Evolutionary conservation across 2,329 filamentous ascomycete species (phyloP).

Genomic region (Diplodia intermedia): DNA sequence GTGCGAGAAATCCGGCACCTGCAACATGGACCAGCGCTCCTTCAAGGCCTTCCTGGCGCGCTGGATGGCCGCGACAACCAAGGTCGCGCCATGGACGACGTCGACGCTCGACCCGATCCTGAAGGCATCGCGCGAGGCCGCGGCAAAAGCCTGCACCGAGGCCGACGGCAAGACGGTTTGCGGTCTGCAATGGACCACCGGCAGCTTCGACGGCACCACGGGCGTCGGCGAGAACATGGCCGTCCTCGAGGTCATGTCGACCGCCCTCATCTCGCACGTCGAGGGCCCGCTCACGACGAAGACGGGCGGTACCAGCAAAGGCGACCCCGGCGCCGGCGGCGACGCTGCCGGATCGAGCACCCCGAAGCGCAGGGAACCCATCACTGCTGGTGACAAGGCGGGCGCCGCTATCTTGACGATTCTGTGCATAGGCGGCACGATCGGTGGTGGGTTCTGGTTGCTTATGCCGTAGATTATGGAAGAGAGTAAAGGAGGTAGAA

Average conservation of each 20-base stretch:
- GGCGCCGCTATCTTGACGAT: conserved; percentile 73
- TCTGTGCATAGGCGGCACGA: conserved; percentile 60
- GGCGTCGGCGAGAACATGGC: conserved; percentile 68
- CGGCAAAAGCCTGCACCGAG: conserved; percentile 62
- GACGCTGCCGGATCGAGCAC: conserved; percentile 39
- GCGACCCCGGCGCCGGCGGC: conserved; percentile 53
- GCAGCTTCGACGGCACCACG: conserved; percentile 53
- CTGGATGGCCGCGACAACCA: conserved; percentile 52
- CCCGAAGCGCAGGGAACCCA: conserved; percentile 42
- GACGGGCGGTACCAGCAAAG: conserved; percentile 60
- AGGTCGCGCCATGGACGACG: conserved; percentile 49
- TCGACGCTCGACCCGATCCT: conserved; percentile 59
- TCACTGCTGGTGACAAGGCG: conserved; percentile 68
- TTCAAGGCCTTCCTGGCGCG: conserved; percentile 55
- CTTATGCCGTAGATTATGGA: conserved; percentile 37
- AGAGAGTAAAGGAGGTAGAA: neutral
- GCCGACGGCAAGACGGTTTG: conserved; percentile 57
- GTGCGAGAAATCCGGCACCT: conserved; percentile 55
- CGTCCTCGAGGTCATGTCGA: conserved; percentile 62
- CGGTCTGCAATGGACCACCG: conserved; percentile 54
- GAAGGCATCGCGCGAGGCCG: conserved; percentile 61
- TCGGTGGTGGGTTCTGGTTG: conserved; percentile 64
- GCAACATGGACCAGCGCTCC: conserved; percentile 57
- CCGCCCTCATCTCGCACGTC: conserved; percentile 38
- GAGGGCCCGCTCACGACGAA: conserved; percentile 49